These are phyloP conservation scores for Suhomyces prunicola DNA, from an alignment of 805 yeast genomes.

Conservation along the genomic window DNA sequence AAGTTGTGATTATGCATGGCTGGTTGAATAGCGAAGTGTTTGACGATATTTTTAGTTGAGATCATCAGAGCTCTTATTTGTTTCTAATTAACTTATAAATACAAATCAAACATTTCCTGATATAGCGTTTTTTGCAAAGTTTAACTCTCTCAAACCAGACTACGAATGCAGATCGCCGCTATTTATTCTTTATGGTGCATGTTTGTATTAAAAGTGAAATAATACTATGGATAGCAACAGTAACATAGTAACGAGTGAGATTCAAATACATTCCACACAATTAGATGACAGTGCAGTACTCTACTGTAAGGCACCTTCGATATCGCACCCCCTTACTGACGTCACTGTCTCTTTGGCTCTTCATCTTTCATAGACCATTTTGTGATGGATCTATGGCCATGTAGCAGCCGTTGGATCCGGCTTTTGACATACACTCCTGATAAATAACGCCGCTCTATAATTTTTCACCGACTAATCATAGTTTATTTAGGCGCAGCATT, in stretches of 20 bases:
- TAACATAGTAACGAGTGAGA: not conserved
- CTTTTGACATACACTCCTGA: not conserved
- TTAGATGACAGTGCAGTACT: not conserved
- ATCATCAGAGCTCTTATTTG: not conserved
- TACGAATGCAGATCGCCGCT: not conserved
- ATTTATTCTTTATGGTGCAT: not conserved
- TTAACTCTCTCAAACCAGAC: not conserved
- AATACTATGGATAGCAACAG: not conserved
- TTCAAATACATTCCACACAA: not conserved
- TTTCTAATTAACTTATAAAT: not conserved
- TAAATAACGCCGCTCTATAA: not conserved
- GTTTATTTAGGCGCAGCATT: not conserved
- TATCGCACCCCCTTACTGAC: not conserved
- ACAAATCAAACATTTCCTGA: not conserved
- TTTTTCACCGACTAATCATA: not conserved
- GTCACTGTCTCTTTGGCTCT: not conserved
- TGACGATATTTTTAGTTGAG: not conserved
- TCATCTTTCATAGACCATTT: not conserved
- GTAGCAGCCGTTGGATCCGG: not conserved
- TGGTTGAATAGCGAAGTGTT: not conserved
- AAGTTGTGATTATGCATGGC: not conserved
- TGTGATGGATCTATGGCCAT: not conserved
- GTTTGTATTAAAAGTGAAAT: no score
- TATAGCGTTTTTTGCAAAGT: not conserved
- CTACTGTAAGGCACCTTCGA: not conserved